Evolutionary conservation across 139 green algal genomes (phyloP).

Genomic region (Limnomonas spitsbergensis): DNA sequence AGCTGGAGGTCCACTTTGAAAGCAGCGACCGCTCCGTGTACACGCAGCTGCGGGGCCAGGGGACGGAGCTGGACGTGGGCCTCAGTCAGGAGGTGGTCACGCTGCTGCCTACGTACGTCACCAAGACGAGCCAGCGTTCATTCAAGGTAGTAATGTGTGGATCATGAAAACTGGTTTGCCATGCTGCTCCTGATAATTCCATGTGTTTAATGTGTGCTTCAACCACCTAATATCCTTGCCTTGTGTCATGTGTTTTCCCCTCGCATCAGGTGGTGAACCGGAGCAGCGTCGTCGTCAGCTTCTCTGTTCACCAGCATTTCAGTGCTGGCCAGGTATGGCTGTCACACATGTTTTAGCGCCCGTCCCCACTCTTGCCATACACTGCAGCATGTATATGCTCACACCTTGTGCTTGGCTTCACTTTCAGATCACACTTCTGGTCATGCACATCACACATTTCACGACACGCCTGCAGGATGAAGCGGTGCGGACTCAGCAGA

Average conservation of each 20-base stretch:
- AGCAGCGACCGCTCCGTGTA: slow-evolving; percentile 40
- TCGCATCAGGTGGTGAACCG: slow-evolving; percentile 54
- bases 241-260: no score
- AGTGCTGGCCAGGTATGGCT: no score
- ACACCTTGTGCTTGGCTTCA: no score
- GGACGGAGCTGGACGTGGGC: slow-evolving; percentile 57
- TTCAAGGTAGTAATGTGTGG: no score
- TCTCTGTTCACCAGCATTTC: neutral
- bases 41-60: slow-evolving; percentile 41
- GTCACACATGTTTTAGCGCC: no score
- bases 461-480: no score
- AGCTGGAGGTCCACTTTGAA: slow-evolving; percentile 62
- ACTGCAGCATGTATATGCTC: no score
- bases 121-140: slow-evolving; percentile 58
- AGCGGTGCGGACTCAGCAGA: no score
- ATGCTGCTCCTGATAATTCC: neutral
- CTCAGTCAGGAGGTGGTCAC: slow-evolving; percentile 40
- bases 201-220: neutral
- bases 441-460: no score
- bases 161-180: slow-evolving; percentile 35
- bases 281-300: slow-evolving; percentile 1
- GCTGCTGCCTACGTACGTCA: slow-evolving; percentile 71
- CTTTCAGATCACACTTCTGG: no score
- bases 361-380: no score
- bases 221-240: neutral